Evolutionary conservation across 768 basidiomycete species (phyloP).

Genomic region (Psilocybe cubensis): DNA sequence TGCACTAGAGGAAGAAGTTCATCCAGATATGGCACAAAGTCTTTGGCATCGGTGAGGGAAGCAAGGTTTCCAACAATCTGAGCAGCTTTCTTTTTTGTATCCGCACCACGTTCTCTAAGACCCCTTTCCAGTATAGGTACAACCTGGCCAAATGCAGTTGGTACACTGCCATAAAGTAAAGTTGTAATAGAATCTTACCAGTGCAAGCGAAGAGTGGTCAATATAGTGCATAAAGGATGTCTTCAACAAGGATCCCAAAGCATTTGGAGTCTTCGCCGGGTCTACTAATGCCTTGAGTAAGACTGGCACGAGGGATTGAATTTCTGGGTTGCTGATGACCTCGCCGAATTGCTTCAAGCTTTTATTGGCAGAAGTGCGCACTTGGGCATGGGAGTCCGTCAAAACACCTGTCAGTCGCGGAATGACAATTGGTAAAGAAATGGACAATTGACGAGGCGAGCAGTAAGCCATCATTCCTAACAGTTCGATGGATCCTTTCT

Average conservation of each 20-base stretch:
- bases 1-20: slow-evolving; percentile 90
- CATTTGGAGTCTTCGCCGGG: slow-evolving; percentile 87
- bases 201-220: slow-evolving; percentile 92
- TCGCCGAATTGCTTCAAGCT: slow-evolving; percentile 98
- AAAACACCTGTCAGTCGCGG: slow-evolving; percentile 93
- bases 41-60: slow-evolving; percentile 85
- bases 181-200: slow-evolving; percentile 54
- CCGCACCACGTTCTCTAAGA: slow-evolving; percentile 87
- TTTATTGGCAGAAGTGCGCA: slow-evolving; percentile 89
- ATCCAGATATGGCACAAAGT: slow-evolving; percentile 94
- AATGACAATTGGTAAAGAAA: slow-evolving; percentile 95
- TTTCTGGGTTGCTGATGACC: slow-evolving; percentile 97
- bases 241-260: slow-evolving; percentile 83
- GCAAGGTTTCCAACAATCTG: slow-evolving; percentile 98
- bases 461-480: slow-evolving; percentile 99
- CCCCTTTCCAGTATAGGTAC: slow-evolving; percentile 96
- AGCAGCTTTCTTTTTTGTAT: slow-evolving; percentile 93
- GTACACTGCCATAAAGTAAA: background rate
- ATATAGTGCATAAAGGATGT: slow-evolving; percentile 99
- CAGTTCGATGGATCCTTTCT: slow-evolving; percentile 96
- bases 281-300: slow-evolving; percentile 96
- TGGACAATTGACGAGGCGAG: slow-evolving; percentile 91
- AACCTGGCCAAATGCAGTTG: slow-evolving; percentile 50
- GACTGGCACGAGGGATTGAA: slow-evolving; percentile 85
- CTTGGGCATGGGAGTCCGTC: slow-evolving; percentile 97